phyloP scores from a whole-genome alignment of 2,329 filamentous ascomycete genomes.

The Davidsoniella australis region DNA sequence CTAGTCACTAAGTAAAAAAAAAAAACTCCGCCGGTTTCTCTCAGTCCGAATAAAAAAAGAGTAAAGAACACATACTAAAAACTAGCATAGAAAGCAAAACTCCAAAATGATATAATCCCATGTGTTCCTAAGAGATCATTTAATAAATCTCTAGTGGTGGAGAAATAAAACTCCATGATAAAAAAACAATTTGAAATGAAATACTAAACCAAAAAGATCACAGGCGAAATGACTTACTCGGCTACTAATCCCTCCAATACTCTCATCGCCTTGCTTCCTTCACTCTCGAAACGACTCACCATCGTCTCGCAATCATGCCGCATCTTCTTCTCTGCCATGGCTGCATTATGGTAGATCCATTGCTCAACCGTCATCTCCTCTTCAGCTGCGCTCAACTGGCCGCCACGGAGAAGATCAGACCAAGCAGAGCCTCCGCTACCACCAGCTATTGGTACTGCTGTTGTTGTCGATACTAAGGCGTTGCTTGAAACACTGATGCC shows the following conservation, averaged over 20 bases:
- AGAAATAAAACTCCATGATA: too few relatives aligned
- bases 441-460: slow-evolving; percentile 26
- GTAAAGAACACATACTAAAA: too few relatives aligned
- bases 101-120: too few relatives aligned
- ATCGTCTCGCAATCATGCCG: slow-evolving; percentile 67
- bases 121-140: too few relatives aligned
- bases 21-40: too few relatives aligned
- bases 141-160: too few relatives aligned
- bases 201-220: too few relatives aligned
- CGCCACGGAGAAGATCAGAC: slow-evolving; percentile 34
- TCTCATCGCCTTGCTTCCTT: slow-evolving; percentile 63
- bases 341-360: slow-evolving; percentile 74
- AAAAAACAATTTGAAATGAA: too few relatives aligned
- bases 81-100: too few relatives aligned
- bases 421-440: slow-evolving; percentile 28
- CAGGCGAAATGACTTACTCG: slow-evolving; percentile 17
- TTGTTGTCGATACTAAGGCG: too few relatives aligned
- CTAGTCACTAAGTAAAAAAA: too few relatives aligned
- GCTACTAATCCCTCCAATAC: slow-evolving; percentile 56
- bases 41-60: too few relatives aligned
- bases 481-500: neutral
- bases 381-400: slow-evolving; percentile 55
- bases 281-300: slow-evolving; percentile 65
- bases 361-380: slow-evolving; percentile 85
- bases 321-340: slow-evolving; percentile 61